Evolutionary conservation across 139 green algal genomes (phyloP), one percentile per base, ranked within the genome.

Genomic region (Pedinophyceae sp.): DNA sequence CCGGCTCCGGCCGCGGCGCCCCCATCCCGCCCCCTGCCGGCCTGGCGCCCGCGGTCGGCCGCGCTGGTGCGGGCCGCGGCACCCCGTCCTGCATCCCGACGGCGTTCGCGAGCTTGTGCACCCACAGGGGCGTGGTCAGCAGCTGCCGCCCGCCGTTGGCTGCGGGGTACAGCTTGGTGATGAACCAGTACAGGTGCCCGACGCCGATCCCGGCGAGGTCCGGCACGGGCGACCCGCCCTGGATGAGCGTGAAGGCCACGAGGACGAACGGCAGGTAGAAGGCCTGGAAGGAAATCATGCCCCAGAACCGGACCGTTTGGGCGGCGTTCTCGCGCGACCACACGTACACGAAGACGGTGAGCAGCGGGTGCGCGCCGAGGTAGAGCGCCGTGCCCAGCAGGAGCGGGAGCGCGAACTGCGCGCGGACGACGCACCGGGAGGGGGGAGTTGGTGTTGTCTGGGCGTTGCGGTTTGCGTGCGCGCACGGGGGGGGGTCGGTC

Each of bases 271-370:
- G 76, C 57, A 84, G 64, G 59, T 80, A 81, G 50, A 78, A 63
- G 5, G 62, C 66, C 49, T 73, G 58, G 2, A 79, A 20, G 17
- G 52, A 47, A 19, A 84, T 20, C 3, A 84, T 13, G 25, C 76
- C 76, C 49, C 74, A 72, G 29, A 84, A 38, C 25, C 40, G 66
- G 23, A 84, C 68, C 2, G 26, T 52, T 19, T 19, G 47, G 22
- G 69, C 57, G 3, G 73, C 30, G 52, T 65, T 67, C 17, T 69
- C 59, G 3, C 64, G 63, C 55, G 50, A 69, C 77, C 77, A 85
- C 23, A 87, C 47, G 59, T 85, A 85, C n/a, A 84, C 6, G n/a
- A 86, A 51, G 62, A 82, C 72, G 50, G 72, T 80, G n/a, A 87
- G 39, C 3, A 87, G 50, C 20, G 70, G 29, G 2, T 20, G n/a